phyloP scores from a whole-genome alignment of 2,329 filamentous ascomycete genomes.

The Colletotrichum agaves region DNA sequence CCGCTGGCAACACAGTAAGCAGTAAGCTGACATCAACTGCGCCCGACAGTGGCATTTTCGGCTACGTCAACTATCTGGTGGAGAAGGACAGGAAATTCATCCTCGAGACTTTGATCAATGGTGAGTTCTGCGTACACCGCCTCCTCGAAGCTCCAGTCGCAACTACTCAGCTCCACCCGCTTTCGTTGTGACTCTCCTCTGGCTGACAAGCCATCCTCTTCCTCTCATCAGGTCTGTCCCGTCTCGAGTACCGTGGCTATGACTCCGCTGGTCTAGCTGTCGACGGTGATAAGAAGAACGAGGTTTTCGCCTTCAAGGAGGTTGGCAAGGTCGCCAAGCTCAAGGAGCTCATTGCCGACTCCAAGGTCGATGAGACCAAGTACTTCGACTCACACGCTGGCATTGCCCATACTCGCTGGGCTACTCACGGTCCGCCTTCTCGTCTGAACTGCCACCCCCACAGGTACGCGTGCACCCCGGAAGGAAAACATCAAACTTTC shows the following conservation, averaged over 20 bases:
- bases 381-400: slow-evolving; percentile 97
- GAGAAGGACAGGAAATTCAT: slow-evolving; percentile 99
- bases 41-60: slow-evolving; percentile 84
- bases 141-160: slow-evolving; percentile 30
- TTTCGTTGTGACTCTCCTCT: slow-evolving; percentile 10
- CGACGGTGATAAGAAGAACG: slow-evolving; percentile 98
- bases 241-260: slow-evolving; percentile 98
- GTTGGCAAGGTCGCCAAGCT: slow-evolving; percentile 99
- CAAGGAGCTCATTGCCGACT: slow-evolving; percentile 88
- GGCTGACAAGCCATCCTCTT: slow-evolving; percentile 44
- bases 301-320: slow-evolving; percentile 98
- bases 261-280: slow-evolving; percentile 96
- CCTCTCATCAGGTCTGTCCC: slow-evolving; percentile 76
- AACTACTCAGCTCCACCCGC: slow-evolving; percentile 25
- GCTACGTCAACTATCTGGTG: slow-evolving; percentile 99
- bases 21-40: slow-evolving; percentile 33
- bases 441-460: slow-evolving; percentile 98
- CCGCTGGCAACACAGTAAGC: slow-evolving; percentile 38
- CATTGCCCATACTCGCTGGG: slow-evolving; percentile 99
- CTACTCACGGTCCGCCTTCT: slow-evolving; percentile 94
- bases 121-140: slow-evolving; percentile 61
- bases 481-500: slow-evolving; percentile 23
- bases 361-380: slow-evolving; percentile 87
- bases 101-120: slow-evolving; percentile 95
- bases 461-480: slow-evolving; percentile 69